Evolutionary conservation across 2,329 filamentous ascomycete genomes (phyloP), one percentile per base, ranked within the genome.

Genomic region (Ilyonectria robusta): DNA sequence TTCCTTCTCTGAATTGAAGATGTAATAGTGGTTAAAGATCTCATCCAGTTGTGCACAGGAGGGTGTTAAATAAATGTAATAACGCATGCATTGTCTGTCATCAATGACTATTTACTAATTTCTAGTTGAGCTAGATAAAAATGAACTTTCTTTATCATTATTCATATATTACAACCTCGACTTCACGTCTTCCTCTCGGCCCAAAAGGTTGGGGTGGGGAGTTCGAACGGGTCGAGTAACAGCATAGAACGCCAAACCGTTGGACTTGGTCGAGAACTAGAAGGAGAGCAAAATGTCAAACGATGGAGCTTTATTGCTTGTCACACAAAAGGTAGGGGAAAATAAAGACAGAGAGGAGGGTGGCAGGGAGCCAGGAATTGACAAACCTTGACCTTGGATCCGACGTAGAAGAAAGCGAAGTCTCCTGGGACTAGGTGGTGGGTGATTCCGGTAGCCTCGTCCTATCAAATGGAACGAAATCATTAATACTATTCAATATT

Each of bases 401-500:
- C 72, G 23, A 75, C 72, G 7, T 75, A 70, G 68, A 75, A 75
- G 51, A 75, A 75, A 10, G 72, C 72, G 60, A 75, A 75, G 55
- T 75, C 72, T 11, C 72, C 71, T 0, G 65, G 61, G 1, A 69
- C 65, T 7, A 75, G 68, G 21, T 72, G 72, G 19, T 75, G 72
- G 3, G 73, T 75, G 37, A 75, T 66, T 0, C 72, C 72, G 15
- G 72, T 75, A n/a, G 72, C 72, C 57, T 74, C 72, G 4, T 75
- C 72, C 72, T 75, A 7, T n/a, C 1, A 3, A 3, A 1, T 3
- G 35, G 21, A n/a, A 9, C 9, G 2, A 23, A 21, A 44, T 3
- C 0, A 13, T 74, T 4, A 71, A 29, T 15, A 37, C 21, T 8
- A 4, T n/a, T 2, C 31, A 15, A 17, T 13, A 21, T 21, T 3